Conservation (phyloP, 208 protist species). For the Leptomonas pyrrhocoris region DNA sequence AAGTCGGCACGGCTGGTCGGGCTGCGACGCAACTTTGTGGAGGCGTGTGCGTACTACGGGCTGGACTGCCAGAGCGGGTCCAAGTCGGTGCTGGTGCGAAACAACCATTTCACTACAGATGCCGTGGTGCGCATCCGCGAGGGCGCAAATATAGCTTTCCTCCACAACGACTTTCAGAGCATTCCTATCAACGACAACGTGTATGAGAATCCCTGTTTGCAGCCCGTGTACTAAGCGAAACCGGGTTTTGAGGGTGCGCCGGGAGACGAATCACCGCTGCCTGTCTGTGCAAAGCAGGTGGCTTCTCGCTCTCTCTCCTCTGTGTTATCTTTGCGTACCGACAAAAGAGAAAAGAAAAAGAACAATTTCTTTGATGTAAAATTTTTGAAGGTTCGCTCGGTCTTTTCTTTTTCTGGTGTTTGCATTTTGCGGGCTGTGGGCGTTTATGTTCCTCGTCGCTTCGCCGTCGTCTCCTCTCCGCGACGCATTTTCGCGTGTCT, state of each 20-base stretch:
- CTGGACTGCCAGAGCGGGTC: constrained; percentile 65
- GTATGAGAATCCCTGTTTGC: constrained; percentile 65
- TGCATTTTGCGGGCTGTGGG: neutral
- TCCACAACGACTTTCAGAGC: constrained; percentile 69
- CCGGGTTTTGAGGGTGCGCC: neutral
- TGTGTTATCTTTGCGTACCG: neutral
- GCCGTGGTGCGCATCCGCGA: constrained; percentile 66
- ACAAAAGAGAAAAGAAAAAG: constrained; percentile 1
- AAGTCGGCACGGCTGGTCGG: constrained; percentile 51
- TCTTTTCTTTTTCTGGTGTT: neutral
- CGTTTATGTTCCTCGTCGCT: no score
- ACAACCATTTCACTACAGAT: constrained; percentile 65
- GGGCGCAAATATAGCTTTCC: constrained; percentile 48
- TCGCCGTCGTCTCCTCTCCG: neutral
- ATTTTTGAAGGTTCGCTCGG: neutral
- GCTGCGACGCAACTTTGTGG: constrained; percentile 51
- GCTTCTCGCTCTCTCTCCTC: neutral
- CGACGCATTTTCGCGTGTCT: neutral
- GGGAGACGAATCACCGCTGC: no score
- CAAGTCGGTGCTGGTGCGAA: constrained; percentile 45
- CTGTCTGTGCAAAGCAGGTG: no score
- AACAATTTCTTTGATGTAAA: neutral
- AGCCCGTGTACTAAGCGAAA: constrained; percentile 59
- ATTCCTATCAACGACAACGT: constrained; percentile 65
- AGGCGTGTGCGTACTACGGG: constrained; percentile 81